Conservation (phyloP, 495 filamentous ascomycete species). For the Astrothelium macrocarpum region DNA sequence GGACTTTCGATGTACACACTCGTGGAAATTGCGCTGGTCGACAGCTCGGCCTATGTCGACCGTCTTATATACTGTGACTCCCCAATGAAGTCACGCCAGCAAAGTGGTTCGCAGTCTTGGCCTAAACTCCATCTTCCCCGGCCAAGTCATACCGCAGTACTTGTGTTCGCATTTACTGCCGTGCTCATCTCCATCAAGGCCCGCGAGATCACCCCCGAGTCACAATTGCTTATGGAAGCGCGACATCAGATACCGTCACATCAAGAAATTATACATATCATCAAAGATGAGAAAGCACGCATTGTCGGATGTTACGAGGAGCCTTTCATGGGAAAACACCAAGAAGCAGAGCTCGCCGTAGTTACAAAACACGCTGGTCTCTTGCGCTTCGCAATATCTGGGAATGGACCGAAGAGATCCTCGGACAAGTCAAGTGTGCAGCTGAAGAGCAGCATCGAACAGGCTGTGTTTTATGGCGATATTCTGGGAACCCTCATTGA, state of each 20-base stretch:
- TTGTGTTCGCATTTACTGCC: conserved; percentile 66
- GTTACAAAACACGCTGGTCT: conserved; percentile 72
- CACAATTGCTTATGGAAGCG: conserved; percentile 58
- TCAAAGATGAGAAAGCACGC: conserved; percentile 51
- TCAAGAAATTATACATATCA: conserved; percentile 77
- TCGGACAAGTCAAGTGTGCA: conserved; percentile 45
- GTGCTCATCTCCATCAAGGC: conserved; percentile 60
- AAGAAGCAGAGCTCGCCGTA: conserved; percentile 57
- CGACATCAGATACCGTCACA: conserved; percentile 50
- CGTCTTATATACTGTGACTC: background rate
- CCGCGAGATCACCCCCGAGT: conserved; percentile 52
- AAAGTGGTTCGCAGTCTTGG: conserved; percentile 13
- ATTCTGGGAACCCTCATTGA: conserved; percentile 71
- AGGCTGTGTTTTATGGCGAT: conserved; percentile 84
- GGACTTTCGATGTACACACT: conserved; percentile 25
- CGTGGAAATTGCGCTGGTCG: conserved; percentile 31
- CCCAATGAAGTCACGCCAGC: background rate
- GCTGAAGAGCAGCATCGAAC: conserved; percentile 80
- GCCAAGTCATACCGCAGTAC: conserved; percentile 68
- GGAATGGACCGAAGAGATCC: background rate
- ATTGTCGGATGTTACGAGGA: conserved; percentile 46
- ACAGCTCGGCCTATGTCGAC: conserved; percentile 26
- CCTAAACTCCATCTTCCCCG: conserved; percentile 69
- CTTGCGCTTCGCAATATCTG: conserved; percentile 50
- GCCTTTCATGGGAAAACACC: conserved; percentile 24